Conservation (phyloP, 2,329 filamentous ascomycete genomes). For the Gyromitra esculenta region DNA sequence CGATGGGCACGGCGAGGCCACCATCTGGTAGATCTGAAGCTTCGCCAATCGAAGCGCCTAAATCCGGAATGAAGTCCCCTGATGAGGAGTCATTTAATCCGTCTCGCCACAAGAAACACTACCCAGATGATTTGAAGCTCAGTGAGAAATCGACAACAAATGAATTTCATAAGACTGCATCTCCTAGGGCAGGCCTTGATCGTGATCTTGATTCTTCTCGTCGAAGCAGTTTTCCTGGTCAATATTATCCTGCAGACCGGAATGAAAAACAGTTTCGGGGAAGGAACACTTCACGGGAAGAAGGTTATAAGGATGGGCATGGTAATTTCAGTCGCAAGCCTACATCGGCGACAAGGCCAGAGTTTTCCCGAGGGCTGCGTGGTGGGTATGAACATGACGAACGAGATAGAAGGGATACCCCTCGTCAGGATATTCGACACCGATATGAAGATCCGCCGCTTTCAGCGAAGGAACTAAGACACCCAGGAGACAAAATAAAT, state of each 20-base stretch:
- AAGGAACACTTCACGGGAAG: slow-evolving; percentile 50
- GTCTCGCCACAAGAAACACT: slow-evolving; percentile 48
- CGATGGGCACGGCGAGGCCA: slow-evolving; percentile 48
- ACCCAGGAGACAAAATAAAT: slow-evolving; percentile 46
- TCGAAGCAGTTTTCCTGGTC: slow-evolving; percentile 50
- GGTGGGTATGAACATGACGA: slow-evolving; percentile 54
- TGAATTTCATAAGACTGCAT: slow-evolving; percentile 47
- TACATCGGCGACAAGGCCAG: slow-evolving; percentile 46
- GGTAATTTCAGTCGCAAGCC: slow-evolving; percentile 45
- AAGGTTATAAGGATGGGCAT: slow-evolving; percentile 50
- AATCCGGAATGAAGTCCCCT: slow-evolving; percentile 42
- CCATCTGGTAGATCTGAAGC: slow-evolving; percentile 40
- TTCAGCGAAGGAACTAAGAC: slow-evolving; percentile 53
- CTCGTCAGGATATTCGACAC: slow-evolving; percentile 51
- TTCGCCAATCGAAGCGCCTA: slow-evolving; percentile 43
- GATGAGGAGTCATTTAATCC: slow-evolving; percentile 46
- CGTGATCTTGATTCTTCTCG: slow-evolving; percentile 50
- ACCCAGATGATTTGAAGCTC: slow-evolving; percentile 50
- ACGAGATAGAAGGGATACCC: slow-evolving; percentile 49
- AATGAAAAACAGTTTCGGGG: slow-evolving; percentile 52
- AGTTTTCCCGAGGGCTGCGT: slow-evolving; percentile 51
- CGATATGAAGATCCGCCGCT: slow-evolving; percentile 51
- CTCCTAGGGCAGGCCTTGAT: slow-evolving; percentile 48
- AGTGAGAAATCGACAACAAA: slow-evolving; percentile 44
- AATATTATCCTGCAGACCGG: slow-evolving; percentile 44